Evolutionary conservation across 371 early-diverging fungal genomes (phyloP), one percentile per base, ranked within the genome.

Genomic region (Chytridium lagenaria): DNA sequence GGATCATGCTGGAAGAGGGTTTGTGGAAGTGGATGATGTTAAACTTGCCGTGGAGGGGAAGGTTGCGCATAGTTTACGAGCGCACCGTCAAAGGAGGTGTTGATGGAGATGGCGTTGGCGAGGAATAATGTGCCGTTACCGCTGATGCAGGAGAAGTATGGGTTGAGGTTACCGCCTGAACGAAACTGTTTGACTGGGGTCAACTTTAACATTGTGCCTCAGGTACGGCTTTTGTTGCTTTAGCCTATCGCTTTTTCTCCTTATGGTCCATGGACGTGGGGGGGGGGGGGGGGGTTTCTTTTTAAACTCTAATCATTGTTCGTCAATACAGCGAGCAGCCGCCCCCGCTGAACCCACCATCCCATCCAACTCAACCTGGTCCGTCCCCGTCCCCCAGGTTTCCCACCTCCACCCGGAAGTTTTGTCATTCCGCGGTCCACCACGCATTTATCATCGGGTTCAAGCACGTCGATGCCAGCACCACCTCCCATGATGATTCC

Each of bases 21-120:
- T 19, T 0, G 83, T 99, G n/a, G 92, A 92, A 59, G 74, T 91
- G 50, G 94, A 92, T 50, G 99, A 99, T 81, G 91, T 99, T 28
- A 92, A 93, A 66, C 85, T 99, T 33, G 96, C 99, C 10, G 92
- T 96, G 80, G 93, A 95, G 77, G 91, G 93, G 68, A 91, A 94
- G 50, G 91, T 94, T 10, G 90, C 94, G 73, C 92, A 95, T 70
- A 95, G 10, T 98, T 97, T 77, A 93, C 94, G 1, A 84, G 87
- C 28, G 96, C 95, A 44, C 98, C 97, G 34, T 89, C 94, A 1
- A 90, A 91, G 85, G 96, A 96, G 79, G 91, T 95, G 75, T 77
- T 96, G 52, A 76, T 90, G 16, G 95, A 94, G 75, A 81, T 97
- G 1, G 96, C 97, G 0, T 89, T 90, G 72, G 91, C 91, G 79